A percentile compares a stretch with the other conserved stretches of the same genome.
Evolutionary conservation across 495 filamentous ascomycete species (phyloP).

Genomic region (Neurospora sp.): DNA sequence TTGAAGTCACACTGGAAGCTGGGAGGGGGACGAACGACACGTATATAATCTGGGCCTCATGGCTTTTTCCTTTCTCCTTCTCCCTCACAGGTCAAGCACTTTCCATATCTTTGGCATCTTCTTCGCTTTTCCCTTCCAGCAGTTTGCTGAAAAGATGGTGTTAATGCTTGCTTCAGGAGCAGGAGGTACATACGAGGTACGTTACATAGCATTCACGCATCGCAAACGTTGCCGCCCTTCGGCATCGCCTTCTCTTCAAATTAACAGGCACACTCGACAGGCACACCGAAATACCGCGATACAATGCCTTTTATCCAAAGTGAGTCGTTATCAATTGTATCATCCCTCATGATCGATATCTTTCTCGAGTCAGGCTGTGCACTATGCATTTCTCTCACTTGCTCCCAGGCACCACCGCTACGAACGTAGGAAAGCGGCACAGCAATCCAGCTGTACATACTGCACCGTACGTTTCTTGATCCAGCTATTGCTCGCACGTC

Average conservation of each 20-base stretch:
- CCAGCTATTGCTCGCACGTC: not conserved
- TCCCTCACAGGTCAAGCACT: too few relatives aligned
- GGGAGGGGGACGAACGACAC: not conserved
- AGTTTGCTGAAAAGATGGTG: not conserved
- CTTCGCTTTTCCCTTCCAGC: too few relatives aligned
- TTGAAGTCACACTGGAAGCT: not conserved
- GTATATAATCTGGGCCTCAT: not conserved
- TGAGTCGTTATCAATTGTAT: not conserved
- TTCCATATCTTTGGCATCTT: too few relatives aligned
- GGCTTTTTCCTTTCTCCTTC: too few relatives aligned
- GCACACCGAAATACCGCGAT: not conserved
- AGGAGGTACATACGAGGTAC: not conserved
- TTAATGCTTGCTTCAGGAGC: not conserved
- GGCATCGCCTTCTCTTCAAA: not conserved
- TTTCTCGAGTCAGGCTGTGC: not conserved
- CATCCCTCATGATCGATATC: not conserved
- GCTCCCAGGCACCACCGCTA: not conserved
- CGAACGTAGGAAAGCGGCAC: not conserved
- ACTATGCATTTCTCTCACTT: not conserved
- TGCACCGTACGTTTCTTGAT: not conserved
- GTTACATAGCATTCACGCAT: not conserved
- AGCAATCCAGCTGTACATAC: not conserved
- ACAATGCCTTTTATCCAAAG: not conserved
- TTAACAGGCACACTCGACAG: not conserved
- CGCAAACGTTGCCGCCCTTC: not conserved